Evolutionary conservation across 2,329 filamentous ascomycete genomes (phyloP), one percentile per base, ranked within the genome.

Genomic region (Colletotrichum chlorophyti): DNA sequence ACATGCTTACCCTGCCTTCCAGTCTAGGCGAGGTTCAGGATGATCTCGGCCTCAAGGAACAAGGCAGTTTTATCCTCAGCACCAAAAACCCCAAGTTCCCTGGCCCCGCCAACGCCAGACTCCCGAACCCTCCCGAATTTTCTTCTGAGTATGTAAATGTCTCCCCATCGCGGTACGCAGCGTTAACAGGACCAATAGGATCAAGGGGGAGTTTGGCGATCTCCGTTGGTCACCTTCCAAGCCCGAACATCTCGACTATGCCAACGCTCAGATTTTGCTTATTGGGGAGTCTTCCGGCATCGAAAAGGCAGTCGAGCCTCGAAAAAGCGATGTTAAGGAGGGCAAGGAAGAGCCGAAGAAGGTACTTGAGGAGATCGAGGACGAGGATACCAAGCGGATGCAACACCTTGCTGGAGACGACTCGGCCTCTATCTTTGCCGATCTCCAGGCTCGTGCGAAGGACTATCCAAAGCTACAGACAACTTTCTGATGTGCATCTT

Each of bases 61-160:
- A 88, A 64, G 92, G 91, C 1, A 91, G 89, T 70, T 96, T 93
- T 72, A 83, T 94, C 49, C 73, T 94, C 49, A 91, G 87, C 64
- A 86, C 90, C 26, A 92, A 93, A 75, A 97, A 96, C 65, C 93
- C 93, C 0, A 80, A 88, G 53, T 85, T 82, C 31, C 80, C 86
- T 3, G 85, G 87, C 0, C 91, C 91, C 0, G 78, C 83, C 3
- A 84, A 83, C 60, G 83, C 86, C 1, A 80, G 78, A 41, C 76
- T 96, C 1, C 85, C 86, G 0, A 76, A 91, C 59, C 79, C 76
- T 0, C 85, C 92, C 0, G 83, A 89, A 3, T 96, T 88, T 71
- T 85, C 91, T 0, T 78, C 91, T 61, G 82, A 90, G 81, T 91
- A 73, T 74, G 84, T 72, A n/a, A n/a, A n/a, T n/a, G n/a, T 7